A percentile compares a stretch with the other conserved stretches of the same genome.
Conservation (phyloP, 768 basidiomycete species). For the Tulasnella sp. region DNA sequence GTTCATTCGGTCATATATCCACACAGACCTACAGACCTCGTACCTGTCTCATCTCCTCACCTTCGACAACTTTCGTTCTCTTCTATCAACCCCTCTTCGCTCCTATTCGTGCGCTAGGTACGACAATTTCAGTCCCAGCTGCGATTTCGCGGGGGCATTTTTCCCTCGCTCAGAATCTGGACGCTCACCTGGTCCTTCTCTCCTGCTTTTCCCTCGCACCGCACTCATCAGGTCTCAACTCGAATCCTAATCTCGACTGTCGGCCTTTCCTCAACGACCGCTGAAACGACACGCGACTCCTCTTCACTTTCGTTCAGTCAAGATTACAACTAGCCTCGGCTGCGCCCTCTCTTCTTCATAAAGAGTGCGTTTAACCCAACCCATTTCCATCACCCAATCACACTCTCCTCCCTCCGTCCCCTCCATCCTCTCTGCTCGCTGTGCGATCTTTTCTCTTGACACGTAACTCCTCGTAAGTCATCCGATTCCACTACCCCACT, state of each 20-base stretch:
- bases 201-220: not conserved
- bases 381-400: not conserved
- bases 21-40: not conserved
- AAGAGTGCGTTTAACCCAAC: not conserved
- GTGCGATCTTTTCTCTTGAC: constrained; percentile 5
- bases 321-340: not conserved
- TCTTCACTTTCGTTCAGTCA: not conserved
- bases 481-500: not conserved
- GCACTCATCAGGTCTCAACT: not conserved
- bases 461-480: not conserved
- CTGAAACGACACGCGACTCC: not conserved
- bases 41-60: not conserved
- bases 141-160: not conserved
- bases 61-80: not conserved
- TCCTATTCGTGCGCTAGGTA: not conserved
- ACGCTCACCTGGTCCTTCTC: not conserved
- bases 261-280: not conserved
- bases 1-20: not conserved
- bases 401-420: not conserved
- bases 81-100: not conserved
- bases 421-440: not conserved
- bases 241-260: not conserved
- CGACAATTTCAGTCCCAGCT: not conserved
- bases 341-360: not conserved
- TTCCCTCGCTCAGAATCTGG: not conserved